Evolutionary conservation across 345 rosid genomes (phyloP), one percentile per base, ranked within the genome.

Genomic region (Eutrema heterophyllum): DNA sequence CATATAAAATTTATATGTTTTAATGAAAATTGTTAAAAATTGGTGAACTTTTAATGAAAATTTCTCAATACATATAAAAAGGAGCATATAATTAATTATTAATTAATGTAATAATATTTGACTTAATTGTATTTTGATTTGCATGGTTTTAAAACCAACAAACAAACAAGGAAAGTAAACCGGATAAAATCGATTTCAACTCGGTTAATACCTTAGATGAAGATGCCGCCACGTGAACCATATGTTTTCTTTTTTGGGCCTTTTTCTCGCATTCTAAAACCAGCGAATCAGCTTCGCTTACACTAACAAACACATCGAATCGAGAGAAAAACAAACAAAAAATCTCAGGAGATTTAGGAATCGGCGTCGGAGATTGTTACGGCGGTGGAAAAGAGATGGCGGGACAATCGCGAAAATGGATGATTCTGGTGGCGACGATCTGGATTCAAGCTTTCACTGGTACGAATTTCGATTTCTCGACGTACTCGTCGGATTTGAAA

Each of bases 371-470:
- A 43, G 65, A 57, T 61, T 26, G 10, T 8, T 26, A 10, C 13
- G n/a, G 14, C 62, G 63, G 73, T 30, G 48, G 7, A 48, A 21
- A 13, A 14, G 33, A 38, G 29, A 91, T 91, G 98, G 90, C 85
- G 0, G 97, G 88, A 35, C 97, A 91, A 38, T 94, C 96, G 2
- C 39, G 93, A 30, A 94, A 91, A 73, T 94, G 98, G 98, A 91
- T 91, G 97, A 88, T 94, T 41, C 82, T 94, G 8, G 92, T 94
- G n/a, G 97, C 90, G 0, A 90, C 97, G 12, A 81, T 89, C 40
- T 94, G 98, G 98, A 87, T 94, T 86, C 98, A 94, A 78, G 97
- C 96, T 0, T 94, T 94, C 60, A 94, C 97, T 0, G 98, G 98
- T 4, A 94, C 98, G 3, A 94, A 94, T 70, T 94, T 94, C 82